A percentile compares a stretch with the other conserved stretches of the same genome.
Conservation (phyloP, 257 asterid genomes). For the Penstemon davidsonii region DNA sequence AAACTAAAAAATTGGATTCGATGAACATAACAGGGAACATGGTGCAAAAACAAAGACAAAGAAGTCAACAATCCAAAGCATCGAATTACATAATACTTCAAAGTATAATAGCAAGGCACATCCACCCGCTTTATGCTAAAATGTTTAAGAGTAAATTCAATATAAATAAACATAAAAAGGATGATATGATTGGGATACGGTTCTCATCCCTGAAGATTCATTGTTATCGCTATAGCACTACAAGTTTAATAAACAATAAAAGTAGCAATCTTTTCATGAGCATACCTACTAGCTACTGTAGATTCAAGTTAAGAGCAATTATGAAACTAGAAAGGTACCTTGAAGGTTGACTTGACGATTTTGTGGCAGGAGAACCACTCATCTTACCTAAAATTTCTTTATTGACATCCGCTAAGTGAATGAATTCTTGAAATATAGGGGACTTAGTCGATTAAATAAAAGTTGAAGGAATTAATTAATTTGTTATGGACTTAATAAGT, state of each 20-base stretch:
- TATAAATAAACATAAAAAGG: slow-evolving; percentile 8
- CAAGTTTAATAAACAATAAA: background rate
- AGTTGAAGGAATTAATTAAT: too few species aligned
- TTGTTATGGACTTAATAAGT: too few species aligned
- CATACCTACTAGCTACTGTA: background rate
- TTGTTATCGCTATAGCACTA: too few species aligned
- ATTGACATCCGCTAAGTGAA: slow-evolving; percentile 37
- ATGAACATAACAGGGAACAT: background rate
- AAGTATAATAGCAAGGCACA: background rate
- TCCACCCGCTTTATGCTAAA: background rate
- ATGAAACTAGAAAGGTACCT: slow-evolving; percentile 27
- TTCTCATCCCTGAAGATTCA: background rate
- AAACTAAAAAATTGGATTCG: slow-evolving; percentile 8
- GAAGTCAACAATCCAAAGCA: background rate
- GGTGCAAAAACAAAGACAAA: background rate
- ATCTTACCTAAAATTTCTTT: slow-evolving; percentile 34
- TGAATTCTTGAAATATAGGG: too few species aligned
- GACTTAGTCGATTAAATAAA: too few species aligned
- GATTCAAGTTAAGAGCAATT: background rate
- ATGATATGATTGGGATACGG: background rate
- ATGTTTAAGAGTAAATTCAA: background rate
- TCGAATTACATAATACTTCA: background rate
- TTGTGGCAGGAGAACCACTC: slow-evolving; percentile 26
- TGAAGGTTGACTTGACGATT: slow-evolving; percentile 34
- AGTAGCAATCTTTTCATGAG: background rate